phyloP scores from a whole-genome alignment of 2,329 filamentous ascomycete species.

The Cladophialophora exuberans region DNA sequence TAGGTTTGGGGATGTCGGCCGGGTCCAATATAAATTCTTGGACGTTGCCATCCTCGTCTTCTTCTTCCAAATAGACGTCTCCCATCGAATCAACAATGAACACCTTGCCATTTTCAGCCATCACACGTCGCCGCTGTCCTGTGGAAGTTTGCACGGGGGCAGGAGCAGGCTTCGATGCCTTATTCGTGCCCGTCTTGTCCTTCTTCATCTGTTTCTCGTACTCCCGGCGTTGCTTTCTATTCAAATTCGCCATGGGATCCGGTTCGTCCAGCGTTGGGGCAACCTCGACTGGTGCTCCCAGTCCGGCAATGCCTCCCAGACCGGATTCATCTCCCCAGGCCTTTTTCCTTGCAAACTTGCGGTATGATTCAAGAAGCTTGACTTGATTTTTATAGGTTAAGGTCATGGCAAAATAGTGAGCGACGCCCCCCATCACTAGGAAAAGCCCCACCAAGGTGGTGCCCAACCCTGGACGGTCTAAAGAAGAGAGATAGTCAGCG shows the following conservation, averaged over 20 bases:
- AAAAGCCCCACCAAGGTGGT: conserved; percentile 82
- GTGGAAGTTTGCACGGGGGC: conserved; percentile 54
- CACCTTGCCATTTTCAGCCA: conserved; percentile 93
- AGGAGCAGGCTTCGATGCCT: conserved; percentile 47
- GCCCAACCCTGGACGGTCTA: conserved; percentile 85
- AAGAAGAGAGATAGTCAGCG: too few species aligned
- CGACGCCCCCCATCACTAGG: conserved; percentile 77
- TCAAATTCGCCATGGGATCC: conserved; percentile 63
- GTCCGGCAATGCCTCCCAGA: conserved; percentile 67
- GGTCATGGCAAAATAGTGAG: conserved; percentile 84
- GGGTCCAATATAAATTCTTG: conserved; percentile 88
- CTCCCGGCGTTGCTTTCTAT: conserved; percentile 83
- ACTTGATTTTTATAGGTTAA: conserved; percentile 87
- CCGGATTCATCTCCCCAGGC: conserved; percentile 86
- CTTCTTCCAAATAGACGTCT: conserved; percentile 92
- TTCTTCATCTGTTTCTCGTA: conserved; percentile 84
- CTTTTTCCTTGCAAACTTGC: conserved; percentile 81
- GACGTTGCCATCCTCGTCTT: conserved; percentile 81
- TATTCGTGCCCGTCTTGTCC: conserved; percentile 53
- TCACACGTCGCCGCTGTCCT: conserved; percentile 81
- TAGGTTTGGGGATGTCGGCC: conserved; percentile 77
- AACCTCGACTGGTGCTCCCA: conserved; percentile 50
- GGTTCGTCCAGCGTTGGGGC: conserved; percentile 49
- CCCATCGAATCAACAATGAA: conserved; percentile 89
- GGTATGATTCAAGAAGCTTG: conserved; percentile 90